phyloP scores from a whole-genome alignment of 495 filamentous ascomycete species.

The Articulospora tetracladia region DNA sequence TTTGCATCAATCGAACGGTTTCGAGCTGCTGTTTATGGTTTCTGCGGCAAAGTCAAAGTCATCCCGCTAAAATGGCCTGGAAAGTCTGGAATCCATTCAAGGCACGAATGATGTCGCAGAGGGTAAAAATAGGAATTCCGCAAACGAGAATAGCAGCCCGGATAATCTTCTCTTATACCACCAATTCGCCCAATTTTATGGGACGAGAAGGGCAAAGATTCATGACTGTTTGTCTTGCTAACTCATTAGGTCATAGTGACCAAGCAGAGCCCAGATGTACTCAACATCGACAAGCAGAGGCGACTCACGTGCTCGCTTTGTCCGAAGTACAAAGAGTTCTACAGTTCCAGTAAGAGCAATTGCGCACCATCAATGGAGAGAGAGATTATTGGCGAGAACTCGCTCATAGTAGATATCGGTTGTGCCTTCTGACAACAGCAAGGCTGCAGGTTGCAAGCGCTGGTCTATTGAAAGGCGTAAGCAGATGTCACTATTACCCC shows the following conservation, averaged over 20 bases:
- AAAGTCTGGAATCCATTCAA: background rate
- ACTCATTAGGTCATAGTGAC: background rate
- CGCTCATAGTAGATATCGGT: too few species aligned
- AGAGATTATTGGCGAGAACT: too few species aligned
- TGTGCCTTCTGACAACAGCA: too few species aligned
- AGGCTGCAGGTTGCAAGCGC: too few species aligned
- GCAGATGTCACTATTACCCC: too few species aligned
- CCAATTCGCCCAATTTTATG: background rate
- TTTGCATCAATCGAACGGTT: conserved; percentile 7
- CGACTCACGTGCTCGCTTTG: too few species aligned
- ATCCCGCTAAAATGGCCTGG: conserved; percentile 5
- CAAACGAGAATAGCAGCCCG: background rate
- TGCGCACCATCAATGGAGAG: too few species aligned
- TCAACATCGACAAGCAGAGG: too few species aligned
- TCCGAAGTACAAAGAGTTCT: too few species aligned
- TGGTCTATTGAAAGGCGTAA: too few species aligned
- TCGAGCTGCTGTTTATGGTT: background rate
- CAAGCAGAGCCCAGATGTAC: too few species aligned
- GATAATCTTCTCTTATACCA: background rate
- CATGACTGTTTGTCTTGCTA: background rate
- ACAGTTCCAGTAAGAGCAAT: too few species aligned
- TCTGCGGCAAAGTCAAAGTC: conserved; percentile 13
- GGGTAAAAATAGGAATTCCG: background rate
- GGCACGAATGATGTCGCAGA: background rate
- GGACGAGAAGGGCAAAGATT: background rate